phyloP scores from a whole-genome alignment of 768 basidiomycete genomes.

The Boletus pseudopeckii region DNA sequence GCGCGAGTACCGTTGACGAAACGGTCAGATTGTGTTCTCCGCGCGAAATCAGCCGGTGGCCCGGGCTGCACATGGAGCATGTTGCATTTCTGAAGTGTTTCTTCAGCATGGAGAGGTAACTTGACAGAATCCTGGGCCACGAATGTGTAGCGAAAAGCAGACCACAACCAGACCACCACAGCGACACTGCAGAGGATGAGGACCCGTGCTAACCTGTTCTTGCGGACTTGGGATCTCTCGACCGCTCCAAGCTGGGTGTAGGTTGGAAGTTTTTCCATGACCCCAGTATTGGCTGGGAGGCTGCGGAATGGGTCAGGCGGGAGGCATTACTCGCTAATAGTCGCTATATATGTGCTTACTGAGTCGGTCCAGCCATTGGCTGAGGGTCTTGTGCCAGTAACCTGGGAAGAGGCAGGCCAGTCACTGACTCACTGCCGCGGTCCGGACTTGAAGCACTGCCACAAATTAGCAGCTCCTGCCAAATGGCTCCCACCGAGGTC shows the following conservation, averaged over 20 bases:
- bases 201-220: constrained; percentile 12
- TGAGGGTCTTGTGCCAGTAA: not conserved
- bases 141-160: constrained; percentile 14
- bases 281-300: not conserved
- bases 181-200: constrained; percentile 18
- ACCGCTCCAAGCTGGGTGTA: constrained; percentile 4
- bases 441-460: constrained; percentile 7
- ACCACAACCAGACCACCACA: constrained; percentile 18
- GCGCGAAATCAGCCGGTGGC: constrained; percentile 33
- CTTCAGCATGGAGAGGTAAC: constrained; percentile 29
- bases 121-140: constrained; percentile 9
- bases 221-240: constrained; percentile 11
- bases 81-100: constrained; percentile 34
- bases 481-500: constrained; percentile 6
- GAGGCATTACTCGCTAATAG: not conserved
- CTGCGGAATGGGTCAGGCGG: not conserved
- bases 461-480: constrained; percentile 1
- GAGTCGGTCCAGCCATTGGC: not conserved
- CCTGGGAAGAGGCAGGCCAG: not conserved
- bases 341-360: not conserved
- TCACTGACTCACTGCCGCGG: too few relatives aligned
- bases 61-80: constrained; percentile 36
- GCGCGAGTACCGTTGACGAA: constrained; percentile 37
- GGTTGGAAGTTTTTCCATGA: constrained; percentile 30
- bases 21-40: constrained; percentile 36